Evolutionary conservation across 2,329 filamentous ascomycete genomes (phyloP), one percentile per base, ranked within the genome.

Genomic region (Nigrospora oryzae): DNA sequence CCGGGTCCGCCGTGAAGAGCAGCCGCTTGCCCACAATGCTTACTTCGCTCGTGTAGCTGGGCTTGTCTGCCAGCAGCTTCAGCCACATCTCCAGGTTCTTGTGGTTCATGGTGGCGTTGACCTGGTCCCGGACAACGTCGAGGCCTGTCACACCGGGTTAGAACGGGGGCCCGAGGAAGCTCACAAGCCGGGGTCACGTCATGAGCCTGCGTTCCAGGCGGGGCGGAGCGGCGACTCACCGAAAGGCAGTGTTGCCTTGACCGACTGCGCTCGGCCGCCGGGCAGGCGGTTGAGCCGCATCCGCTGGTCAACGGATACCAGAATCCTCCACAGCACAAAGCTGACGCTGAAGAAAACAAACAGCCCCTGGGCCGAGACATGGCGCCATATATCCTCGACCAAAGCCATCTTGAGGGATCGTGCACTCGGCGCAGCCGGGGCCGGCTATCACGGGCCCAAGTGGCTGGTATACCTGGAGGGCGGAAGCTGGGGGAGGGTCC

Each of bases 1-100:
- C 88, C 1, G 86, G 85, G 53, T 95, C 89, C 5, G 78, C 77
- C 0, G 90, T 95, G 57, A 93, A 74, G 47, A 94, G 62, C 17
- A 84, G 63, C n/a, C 86, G 78, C 40, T 67, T 61, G 40, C 75
- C 73, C 2, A 79, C 55, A 7, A 80, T 54, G 2, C 70, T 70
- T 11, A 67, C 61, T 63, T 91, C 86, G 35, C 74, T 65, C 0
- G 86, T 90, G 53, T 71, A 81, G 31, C 64, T 59, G 5, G 64
- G 56, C 14, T 63, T 62, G 10, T 51, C 40, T 15, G 54, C 55
- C 55, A 89, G 76, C 43, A 72, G 62, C 2, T 62, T 47, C 8
- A 66, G 52, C 83, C 86, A 94, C 48, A 77, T 68, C 38, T 81
- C 71, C 30, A 83, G 66, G 48, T 81, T 81, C 38, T 69, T 63